phyloP scores from a whole-genome alignment of 2,329 filamentous ascomycete species.

The Pseudogymnoascus sp. region DNA sequence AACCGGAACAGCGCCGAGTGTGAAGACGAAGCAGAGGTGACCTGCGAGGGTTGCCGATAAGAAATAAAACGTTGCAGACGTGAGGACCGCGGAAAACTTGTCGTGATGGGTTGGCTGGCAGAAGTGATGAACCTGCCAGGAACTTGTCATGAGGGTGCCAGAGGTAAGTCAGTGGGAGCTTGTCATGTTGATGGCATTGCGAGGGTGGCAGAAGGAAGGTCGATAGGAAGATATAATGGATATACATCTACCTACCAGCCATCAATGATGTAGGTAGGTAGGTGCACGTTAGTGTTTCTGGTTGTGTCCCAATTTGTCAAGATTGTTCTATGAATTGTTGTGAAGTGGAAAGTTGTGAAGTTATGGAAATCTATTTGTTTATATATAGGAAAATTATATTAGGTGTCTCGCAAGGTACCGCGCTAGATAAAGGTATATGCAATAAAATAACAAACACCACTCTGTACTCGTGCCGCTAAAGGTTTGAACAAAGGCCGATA shows the following conservation, averaged over 20 bases:
- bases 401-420: neutral
- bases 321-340: neutral
- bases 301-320: neutral
- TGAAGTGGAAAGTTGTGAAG: neutral
- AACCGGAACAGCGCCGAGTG: neutral
- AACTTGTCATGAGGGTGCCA: neutral
- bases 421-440: constrained; percentile 7
- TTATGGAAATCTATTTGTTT: neutral
- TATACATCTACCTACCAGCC: neutral
- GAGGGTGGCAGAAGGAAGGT: neutral
- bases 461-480: neutral
- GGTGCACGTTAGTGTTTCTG: neutral
- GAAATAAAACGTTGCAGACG: neutral
- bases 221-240: neutral
- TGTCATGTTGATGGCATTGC: neutral
- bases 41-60: neutral
- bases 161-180: neutral
- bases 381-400: constrained; percentile 4
- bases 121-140: neutral
- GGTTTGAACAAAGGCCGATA: neutral
- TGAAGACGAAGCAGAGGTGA: neutral
- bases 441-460: neutral
- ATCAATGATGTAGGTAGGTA: neutral
- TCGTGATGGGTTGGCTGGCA: neutral
- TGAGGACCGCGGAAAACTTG: neutral